A percentile compares a stretch with the other conserved stretches of the same genome.
Evolutionary conservation across 2,329 filamentous ascomycete genomes (phyloP).

Genomic region (Fusarium continuum): DNA sequence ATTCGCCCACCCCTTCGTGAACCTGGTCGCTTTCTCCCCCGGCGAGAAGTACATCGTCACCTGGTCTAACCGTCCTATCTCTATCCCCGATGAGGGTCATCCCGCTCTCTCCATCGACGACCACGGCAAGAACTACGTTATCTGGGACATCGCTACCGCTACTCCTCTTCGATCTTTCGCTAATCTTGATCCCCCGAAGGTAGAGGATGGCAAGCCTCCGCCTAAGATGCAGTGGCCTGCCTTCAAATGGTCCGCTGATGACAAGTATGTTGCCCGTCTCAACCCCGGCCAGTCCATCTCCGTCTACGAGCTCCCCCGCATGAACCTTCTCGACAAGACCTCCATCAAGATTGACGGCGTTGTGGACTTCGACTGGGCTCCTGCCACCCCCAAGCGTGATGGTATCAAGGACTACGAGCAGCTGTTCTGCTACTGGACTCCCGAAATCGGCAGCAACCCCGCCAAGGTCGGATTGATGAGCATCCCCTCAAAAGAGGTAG

Average conservation of each 20-base stretch:
- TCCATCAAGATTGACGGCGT: slow-evolving; percentile 96
- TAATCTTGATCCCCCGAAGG: slow-evolving; percentile 80
- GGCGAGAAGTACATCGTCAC: slow-evolving; percentile 92
- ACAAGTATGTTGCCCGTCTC: slow-evolving; percentile 95
- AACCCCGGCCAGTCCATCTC: slow-evolving; percentile 89
- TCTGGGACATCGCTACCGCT: slow-evolving; percentile 93
- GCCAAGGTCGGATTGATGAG: slow-evolving; percentile 97
- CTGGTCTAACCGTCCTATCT: slow-evolving; percentile 94
- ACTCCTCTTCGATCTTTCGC: slow-evolving; percentile 93
- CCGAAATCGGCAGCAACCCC: slow-evolving; percentile 96
- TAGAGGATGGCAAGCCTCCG: slow-evolving; percentile 67
- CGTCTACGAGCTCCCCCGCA: slow-evolving; percentile 87
- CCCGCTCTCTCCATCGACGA: slow-evolving; percentile 88
- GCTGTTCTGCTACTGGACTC: slow-evolving; percentile 98
- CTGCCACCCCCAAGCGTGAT: slow-evolving; percentile 81
- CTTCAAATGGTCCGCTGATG: slow-evolving; percentile 99
- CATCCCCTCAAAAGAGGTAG: slow-evolving; percentile 91
- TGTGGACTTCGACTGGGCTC: slow-evolving; percentile 98
- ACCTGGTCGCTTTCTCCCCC: slow-evolving; percentile 95
- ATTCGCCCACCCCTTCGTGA: slow-evolving; percentile 94
- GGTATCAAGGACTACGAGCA: slow-evolving; percentile 93
- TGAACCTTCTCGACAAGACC: slow-evolving; percentile 90
- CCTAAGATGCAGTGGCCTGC: slow-evolving; percentile 98
- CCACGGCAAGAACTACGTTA: slow-evolving; percentile 98
- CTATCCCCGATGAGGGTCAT: slow-evolving; percentile 87